phyloP scores from a whole-genome alignment of 192 early-diverging fungal genomes.

The Chytriomyces hyalinus region DNA sequence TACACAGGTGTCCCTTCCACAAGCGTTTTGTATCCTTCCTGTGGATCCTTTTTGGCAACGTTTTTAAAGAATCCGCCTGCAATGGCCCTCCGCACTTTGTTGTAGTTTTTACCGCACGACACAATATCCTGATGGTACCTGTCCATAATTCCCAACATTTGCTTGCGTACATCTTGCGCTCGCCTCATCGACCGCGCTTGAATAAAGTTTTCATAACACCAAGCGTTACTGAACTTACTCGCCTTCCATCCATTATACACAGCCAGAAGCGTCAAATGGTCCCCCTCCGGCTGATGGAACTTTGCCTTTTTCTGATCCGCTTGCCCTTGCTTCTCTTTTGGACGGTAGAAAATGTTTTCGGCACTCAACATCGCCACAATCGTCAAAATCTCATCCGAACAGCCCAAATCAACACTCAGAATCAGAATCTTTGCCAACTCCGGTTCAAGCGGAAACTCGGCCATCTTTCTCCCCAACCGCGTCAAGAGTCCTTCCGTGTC shows the following conservation, averaged over 20 bases:
- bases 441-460: conserved; percentile 95
- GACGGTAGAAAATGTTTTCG: conserved; percentile 95
- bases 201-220: conserved; percentile 98
- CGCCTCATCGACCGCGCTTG: conserved; percentile 90
- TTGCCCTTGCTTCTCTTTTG: conserved; percentile 92
- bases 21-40: conserved; percentile 99
- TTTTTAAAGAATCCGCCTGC: conserved; percentile 95
- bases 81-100: conserved; percentile 88
- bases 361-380: conserved; percentile 67
- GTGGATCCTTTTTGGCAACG: conserved; percentile 97
- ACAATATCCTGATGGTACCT: conserved; percentile 91
- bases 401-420: conserved; percentile 85
- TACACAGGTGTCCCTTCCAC: conserved; percentile 97
- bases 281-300: conserved; percentile 97
- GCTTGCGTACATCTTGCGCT: conserved; percentile 95
- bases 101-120: conserved; percentile 90
- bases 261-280: conserved; percentile 94
- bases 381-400: conserved; percentile 90
- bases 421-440: conserved; percentile 94
- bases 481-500: conserved; percentile 95
- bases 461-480: conserved; percentile 95
- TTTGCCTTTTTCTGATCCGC: conserved; percentile 96
- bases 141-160: conserved; percentile 92
- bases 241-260: conserved; percentile 96
- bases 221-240: conserved; percentile 89